phyloP scores from a whole-genome alignment of 2,329 filamentous ascomycete genomes.

The Teratosphaeria nubilosa region DNA sequence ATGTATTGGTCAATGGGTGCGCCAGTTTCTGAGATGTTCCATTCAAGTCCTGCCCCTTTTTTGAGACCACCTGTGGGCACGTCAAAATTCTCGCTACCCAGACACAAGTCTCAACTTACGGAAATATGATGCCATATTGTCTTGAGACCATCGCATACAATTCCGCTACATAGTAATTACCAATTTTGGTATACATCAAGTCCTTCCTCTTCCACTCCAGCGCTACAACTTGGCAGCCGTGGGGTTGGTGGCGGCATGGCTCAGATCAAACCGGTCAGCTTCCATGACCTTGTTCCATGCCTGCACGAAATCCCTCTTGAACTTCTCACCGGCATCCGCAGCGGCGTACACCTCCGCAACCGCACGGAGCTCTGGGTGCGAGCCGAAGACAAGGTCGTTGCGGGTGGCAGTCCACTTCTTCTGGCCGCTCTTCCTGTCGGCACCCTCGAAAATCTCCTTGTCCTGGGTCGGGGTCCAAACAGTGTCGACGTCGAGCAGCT shows the following conservation, averaged over 20 bases:
- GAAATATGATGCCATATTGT: too few relatives aligned
- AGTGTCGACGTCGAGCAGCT: conserved; percentile 59
- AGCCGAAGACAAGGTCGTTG: conserved; percentile 60
- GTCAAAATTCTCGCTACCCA: too few relatives aligned
- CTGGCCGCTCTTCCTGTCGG: conserved; percentile 53
- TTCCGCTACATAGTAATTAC: neutral
- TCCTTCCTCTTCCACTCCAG: neutral
- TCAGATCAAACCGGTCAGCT: conserved; percentile 57
- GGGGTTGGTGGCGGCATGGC: neutral
- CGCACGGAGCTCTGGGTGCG: conserved; percentile 64
- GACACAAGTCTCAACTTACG: too few relatives aligned
- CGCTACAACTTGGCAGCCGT: neutral
- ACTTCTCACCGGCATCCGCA: conserved; percentile 50
- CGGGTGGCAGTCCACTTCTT: conserved; percentile 63
- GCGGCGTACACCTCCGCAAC: conserved; percentile 60
- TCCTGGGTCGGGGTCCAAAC: conserved; percentile 49
- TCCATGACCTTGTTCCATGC: conserved; percentile 70
- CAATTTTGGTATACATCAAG: neutral
- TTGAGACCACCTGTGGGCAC: too few relatives aligned
- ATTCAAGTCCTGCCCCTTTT: too few relatives aligned
- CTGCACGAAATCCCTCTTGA: conserved; percentile 60
- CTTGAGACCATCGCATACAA: neutral
- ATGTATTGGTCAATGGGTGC: too few relatives aligned
- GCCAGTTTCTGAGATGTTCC: too few relatives aligned
- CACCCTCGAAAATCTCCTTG: conserved; percentile 53